These are phyloP conservation scores for Chlorella vulgaris DNA, from an alignment of 139 green algal genomes.

Conservation along the genomic window DNA sequence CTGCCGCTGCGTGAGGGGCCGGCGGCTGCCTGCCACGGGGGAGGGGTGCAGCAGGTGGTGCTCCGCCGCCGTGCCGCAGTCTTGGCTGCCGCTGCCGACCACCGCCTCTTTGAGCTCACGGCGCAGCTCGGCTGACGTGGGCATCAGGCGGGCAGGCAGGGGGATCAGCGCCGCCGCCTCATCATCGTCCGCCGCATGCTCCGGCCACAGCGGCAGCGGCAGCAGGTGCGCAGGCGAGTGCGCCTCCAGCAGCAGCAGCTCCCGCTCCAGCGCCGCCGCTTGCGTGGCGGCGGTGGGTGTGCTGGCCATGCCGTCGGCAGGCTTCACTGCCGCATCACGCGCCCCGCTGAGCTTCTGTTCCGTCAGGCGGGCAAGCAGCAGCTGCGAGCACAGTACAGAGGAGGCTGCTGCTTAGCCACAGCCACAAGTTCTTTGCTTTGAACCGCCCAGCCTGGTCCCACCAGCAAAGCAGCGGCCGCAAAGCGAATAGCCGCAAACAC, in stretches of 20 bases:
- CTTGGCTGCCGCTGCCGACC: background rate
- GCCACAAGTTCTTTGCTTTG: too few relatives aligned
- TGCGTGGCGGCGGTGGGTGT: background rate
- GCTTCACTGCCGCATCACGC: too few relatives aligned
- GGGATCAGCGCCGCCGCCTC: background rate
- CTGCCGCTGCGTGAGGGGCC: background rate
- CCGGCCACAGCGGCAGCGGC: constrained; percentile 17
- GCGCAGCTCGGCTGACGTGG: constrained; percentile 22
- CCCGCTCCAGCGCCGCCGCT: constrained; percentile 8
- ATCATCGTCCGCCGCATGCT: background rate
- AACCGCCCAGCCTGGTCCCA: too few relatives aligned
- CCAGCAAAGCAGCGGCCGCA: too few relatives aligned
- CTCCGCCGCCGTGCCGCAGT: background rate
- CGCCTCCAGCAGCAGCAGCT: constrained; percentile 8
- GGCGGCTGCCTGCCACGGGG: background rate
- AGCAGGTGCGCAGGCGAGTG: constrained; percentile 3
- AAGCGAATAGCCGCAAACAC: too few relatives aligned
- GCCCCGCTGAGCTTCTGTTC: background rate
- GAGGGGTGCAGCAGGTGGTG: constrained; percentile 29
- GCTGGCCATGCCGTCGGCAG: background rate
- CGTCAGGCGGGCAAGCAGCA: background rate
- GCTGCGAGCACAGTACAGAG: background rate
- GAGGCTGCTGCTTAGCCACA: too few relatives aligned
- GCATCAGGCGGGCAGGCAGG: background rate
- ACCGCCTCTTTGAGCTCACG: constrained; percentile 3